These are phyloP conservation scores for Colletotrichum sansevieriae DNA, from an alignment of 2,329 filamentous ascomycete species.

Conservation along the genomic window DNA sequence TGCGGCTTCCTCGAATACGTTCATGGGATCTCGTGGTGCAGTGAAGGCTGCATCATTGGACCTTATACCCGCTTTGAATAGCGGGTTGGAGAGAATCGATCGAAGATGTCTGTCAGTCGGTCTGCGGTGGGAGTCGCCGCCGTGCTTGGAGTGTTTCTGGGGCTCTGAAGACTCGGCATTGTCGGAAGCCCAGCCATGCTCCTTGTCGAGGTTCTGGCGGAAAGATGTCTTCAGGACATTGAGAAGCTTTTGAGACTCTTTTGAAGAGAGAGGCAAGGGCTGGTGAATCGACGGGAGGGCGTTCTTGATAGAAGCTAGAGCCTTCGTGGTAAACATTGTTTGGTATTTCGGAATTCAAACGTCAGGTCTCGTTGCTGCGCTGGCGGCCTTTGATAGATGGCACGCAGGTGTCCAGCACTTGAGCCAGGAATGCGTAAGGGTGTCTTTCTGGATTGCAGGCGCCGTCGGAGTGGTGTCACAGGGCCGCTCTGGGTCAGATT, in stretches of 20 bases:
- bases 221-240: constrained; percentile 69
- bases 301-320: constrained; percentile 55
- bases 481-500: background rate
- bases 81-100: constrained; percentile 68
- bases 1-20: constrained; percentile 69
- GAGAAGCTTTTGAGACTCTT: constrained; percentile 67
- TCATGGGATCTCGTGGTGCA: constrained; percentile 59
- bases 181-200: constrained; percentile 62
- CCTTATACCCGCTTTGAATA: constrained; percentile 59
- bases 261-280: constrained; percentile 62
- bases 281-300: constrained; percentile 63
- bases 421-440: background rate
- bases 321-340: constrained; percentile 52
- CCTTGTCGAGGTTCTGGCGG: constrained; percentile 68
- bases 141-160: constrained; percentile 20
- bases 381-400: constrained; percentile 1
- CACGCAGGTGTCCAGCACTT: background rate
- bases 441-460: background rate
- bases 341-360: background rate
- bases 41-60: constrained; percentile 26
- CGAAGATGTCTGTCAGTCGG: constrained; percentile 66
- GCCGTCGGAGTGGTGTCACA: constrained; percentile 1
- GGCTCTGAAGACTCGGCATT: constrained; percentile 42
- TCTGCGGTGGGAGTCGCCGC: constrained; percentile 45
- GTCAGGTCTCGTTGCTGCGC: constrained; percentile 1